Percentiles rank a stretch among this genome's conserved stretches.
phyloP scores from a whole-genome alignment of 2,329 filamentous ascomycete genomes.

The Xylaria sp. region DNA sequence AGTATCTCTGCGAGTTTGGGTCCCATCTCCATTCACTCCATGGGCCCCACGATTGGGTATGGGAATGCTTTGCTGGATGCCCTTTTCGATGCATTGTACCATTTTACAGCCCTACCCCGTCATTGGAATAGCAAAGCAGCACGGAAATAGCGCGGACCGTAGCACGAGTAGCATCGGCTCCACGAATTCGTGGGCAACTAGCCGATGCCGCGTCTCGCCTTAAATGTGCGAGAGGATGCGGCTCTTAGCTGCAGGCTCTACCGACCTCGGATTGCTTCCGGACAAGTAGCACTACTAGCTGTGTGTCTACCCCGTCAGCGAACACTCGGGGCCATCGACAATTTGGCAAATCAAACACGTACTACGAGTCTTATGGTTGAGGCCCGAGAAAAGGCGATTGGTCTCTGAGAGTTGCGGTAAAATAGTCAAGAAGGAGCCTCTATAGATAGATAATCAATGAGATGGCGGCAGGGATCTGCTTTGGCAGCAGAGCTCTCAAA shows the following conservation, averaged over 20 bases:
- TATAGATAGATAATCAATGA: conserved; percentile 5
- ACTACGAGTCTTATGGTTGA: not conserved
- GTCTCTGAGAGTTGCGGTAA: not conserved
- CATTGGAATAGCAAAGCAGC: conserved; percentile 39
- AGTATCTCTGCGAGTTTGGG: conserved; percentile 40
- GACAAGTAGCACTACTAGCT: conserved; percentile 16
- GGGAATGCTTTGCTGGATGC: conserved; percentile 36
- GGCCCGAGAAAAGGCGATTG: conserved; percentile 4
- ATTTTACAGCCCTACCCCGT: conserved; percentile 44
- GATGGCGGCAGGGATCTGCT: not conserved
- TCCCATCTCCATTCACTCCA: conserved; percentile 48
- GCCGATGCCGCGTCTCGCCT: conserved; percentile 42
- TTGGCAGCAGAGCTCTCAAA: not conserved
- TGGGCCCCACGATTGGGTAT: conserved; percentile 38
- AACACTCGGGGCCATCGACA: conserved; percentile 28
- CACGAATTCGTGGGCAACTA: conserved; percentile 37
- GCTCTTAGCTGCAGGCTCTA: conserved; percentile 43
- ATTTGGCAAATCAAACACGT: not conserved
- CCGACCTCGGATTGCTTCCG: conserved; percentile 36
- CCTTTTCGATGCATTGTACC: conserved; percentile 49
- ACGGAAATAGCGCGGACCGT: conserved; percentile 39
- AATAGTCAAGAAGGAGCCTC: conserved; percentile 4
- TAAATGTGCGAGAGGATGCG: conserved; percentile 45
- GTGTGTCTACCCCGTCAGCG: conserved; percentile 28
- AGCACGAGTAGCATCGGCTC: conserved; percentile 39